Percentiles rank a stretch among this genome's conserved stretches.
Evolutionary conservation across 2,329 filamentous ascomycete genomes (phyloP).

Genomic region (Sporothrix mexicana): DNA sequence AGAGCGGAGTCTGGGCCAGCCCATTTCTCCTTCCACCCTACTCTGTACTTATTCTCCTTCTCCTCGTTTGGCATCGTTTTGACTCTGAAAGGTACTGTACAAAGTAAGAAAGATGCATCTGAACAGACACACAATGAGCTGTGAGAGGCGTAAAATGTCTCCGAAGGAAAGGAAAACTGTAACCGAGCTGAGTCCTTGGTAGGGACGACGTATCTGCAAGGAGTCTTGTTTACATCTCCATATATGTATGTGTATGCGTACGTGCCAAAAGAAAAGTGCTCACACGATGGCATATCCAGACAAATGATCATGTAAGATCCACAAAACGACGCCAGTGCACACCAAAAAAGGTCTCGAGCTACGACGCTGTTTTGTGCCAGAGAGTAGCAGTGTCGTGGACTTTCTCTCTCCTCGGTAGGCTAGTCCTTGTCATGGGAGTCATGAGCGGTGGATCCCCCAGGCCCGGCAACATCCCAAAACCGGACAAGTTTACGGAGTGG

Average conservation of each 20-base stretch:
- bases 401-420: background rate
- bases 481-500: conserved; percentile 11
- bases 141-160: background rate
- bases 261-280: no score
- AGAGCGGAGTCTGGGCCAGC: conserved; percentile 6
- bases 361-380: conserved; percentile 12
- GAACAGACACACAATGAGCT: background rate
- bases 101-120: no score
- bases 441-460: background rate
- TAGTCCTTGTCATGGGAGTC: background rate
- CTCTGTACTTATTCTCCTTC: background rate
- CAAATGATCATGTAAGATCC: background rate
- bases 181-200: conserved; percentile 15
- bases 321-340: conserved; percentile 1
- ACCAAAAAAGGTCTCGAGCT: background rate
- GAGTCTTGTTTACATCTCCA: background rate
- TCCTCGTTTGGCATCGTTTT: background rate
- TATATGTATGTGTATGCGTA: no score
- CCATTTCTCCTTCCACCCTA: background rate
- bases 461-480: conserved; percentile 25
- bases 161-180: background rate
- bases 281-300: background rate
- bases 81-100: background rate
- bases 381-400: background rate
- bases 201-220: background rate